Evolutionary conservation across 176 grass and related monocot genomes (phyloP).

Genomic region (Musa acuminata): DNA sequence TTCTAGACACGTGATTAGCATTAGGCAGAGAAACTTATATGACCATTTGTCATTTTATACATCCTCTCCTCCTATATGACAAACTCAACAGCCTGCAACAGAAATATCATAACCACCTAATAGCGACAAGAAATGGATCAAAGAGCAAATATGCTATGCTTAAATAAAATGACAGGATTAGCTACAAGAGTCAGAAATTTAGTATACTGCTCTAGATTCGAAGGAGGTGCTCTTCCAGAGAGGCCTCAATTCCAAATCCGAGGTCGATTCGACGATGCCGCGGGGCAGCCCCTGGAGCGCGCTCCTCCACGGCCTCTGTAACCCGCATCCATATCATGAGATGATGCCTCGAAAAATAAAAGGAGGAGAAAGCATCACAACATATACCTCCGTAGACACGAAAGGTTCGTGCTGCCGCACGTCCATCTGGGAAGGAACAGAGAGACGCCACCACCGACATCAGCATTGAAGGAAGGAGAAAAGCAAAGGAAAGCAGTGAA

Average conservation of each 20-base stretch:
- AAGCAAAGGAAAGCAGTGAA: slow-evolving; percentile 3
- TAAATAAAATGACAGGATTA: too few species aligned
- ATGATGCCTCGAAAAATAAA: neutral
- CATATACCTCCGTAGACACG: slow-evolving; percentile 13
- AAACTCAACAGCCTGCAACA: neutral
- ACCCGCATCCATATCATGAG: neutral
- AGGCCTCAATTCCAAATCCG: slow-evolving; percentile 76
- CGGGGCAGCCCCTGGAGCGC: slow-evolving; percentile 53
- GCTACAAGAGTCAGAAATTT: too few species aligned
- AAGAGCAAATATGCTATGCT: too few species aligned
- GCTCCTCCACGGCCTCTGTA: slow-evolving; percentile 32
- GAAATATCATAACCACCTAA: too few species aligned
- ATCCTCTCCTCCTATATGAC: neutral
- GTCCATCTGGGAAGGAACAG: slow-evolving; percentile 44
- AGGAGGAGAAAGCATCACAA: neutral
- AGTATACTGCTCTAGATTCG: neutral
- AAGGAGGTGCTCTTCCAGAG: slow-evolving; percentile 39
- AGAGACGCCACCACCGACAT: neutral
- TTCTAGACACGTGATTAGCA: neutral
- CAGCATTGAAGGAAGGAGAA: neutral
- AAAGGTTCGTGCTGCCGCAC: slow-evolving; percentile 24
- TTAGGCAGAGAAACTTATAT: neutral
- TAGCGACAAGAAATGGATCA: too few species aligned
- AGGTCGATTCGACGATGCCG: slow-evolving; percentile 60
- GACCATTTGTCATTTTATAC: neutral